A percentile compares a stretch with the other conserved stretches of the same genome.
Evolutionary conservation across 805 yeast genomes (phyloP).

Genomic region (Candida coleopterorum): DNA sequence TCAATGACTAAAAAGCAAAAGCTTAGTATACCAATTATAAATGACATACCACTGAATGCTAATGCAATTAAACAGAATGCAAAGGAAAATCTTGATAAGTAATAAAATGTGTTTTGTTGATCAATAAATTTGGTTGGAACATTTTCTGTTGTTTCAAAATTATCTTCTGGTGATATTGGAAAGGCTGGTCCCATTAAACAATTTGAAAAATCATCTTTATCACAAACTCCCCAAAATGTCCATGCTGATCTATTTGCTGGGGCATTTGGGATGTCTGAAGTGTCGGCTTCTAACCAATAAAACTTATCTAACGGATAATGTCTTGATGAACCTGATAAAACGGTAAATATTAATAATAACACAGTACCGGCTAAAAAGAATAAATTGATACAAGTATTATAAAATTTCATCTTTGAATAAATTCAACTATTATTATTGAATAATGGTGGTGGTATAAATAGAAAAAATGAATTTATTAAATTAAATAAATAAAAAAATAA

Average conservation of each 20-base stretch:
- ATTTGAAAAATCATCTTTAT: slow-evolving; percentile 49
- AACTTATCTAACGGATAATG: slow-evolving; percentile 61
- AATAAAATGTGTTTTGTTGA: slow-evolving; percentile 55
- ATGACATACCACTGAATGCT: slow-evolving; percentile 58
- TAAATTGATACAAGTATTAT: slow-evolving; percentile 31
- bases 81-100: slow-evolving; percentile 62
- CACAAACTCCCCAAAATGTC: slow-evolving; percentile 77
- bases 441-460: too few relatives aligned
- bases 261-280: slow-evolving; percentile 50
- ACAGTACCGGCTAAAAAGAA: slow-evolving; percentile 38
- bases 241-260: slow-evolving; percentile 54
- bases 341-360: slow-evolving; percentile 47
- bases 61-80: slow-evolving; percentile 58
- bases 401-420: slow-evolving; percentile 30
- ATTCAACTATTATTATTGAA: too few relatives aligned
- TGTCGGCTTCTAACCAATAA: slow-evolving; percentile 79
- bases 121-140: slow-evolving; percentile 52
- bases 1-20: slow-evolving; percentile 53
- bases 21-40: slow-evolving; percentile 51
- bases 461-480: too few relatives aligned
- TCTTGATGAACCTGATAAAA: slow-evolving; percentile 60
- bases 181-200: slow-evolving; percentile 64
- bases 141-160: slow-evolving; percentile 51
- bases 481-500: too few relatives aligned
- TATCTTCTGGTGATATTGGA: slow-evolving; percentile 77